phyloP scores from a whole-genome alignment of 768 basidiomycete genomes.

The Suillus alpinus region DNA sequence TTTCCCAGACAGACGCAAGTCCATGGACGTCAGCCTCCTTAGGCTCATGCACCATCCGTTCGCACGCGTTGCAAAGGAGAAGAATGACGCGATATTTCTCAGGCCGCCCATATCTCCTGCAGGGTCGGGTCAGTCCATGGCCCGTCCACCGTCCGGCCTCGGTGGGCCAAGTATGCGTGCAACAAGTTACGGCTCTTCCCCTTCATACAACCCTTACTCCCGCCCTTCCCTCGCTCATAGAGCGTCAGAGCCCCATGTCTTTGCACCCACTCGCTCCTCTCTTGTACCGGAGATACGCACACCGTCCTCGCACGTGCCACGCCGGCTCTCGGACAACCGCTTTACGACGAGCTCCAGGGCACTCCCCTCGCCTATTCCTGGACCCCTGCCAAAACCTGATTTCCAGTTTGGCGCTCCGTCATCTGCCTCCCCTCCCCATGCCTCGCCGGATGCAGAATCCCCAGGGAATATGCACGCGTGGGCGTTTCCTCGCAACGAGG shows the following conservation, averaged over 20 bases:
- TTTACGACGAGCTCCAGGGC: slow-evolving; percentile 48
- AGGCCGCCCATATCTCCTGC: slow-evolving; percentile 33
- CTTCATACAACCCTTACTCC: slow-evolving; percentile 40
- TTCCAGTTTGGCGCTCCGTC: slow-evolving; percentile 65
- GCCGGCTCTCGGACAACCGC: slow-evolving; percentile 42
- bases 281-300: slow-evolving; percentile 23
- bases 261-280: slow-evolving; percentile 34
- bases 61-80: slow-evolving; percentile 31
- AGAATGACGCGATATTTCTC: slow-evolving; percentile 31
- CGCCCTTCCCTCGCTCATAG: slow-evolving; percentile 27
- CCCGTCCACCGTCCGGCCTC: slow-evolving; percentile 34
- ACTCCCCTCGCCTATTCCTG: slow-evolving; percentile 44
- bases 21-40: slow-evolving; percentile 43
- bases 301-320: slow-evolving; percentile 12
- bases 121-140: slow-evolving; percentile 32
- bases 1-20: slow-evolving; percentile 37
- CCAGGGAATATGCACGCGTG: slow-evolving; percentile 35
- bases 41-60: slow-evolving; percentile 49
- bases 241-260: slow-evolving; percentile 33
- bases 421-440: slow-evolving; percentile 41
- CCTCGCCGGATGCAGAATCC: slow-evolving; percentile 44
- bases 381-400: slow-evolving; percentile 58
- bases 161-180: slow-evolving; percentile 36
- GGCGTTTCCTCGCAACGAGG: slow-evolving; percentile 42
- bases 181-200: slow-evolving; percentile 32